Evolutionary conservation across 2,329 filamentous ascomycete species (phyloP).

Genomic region (Phaeosphaeriaceae sp.): DNA sequence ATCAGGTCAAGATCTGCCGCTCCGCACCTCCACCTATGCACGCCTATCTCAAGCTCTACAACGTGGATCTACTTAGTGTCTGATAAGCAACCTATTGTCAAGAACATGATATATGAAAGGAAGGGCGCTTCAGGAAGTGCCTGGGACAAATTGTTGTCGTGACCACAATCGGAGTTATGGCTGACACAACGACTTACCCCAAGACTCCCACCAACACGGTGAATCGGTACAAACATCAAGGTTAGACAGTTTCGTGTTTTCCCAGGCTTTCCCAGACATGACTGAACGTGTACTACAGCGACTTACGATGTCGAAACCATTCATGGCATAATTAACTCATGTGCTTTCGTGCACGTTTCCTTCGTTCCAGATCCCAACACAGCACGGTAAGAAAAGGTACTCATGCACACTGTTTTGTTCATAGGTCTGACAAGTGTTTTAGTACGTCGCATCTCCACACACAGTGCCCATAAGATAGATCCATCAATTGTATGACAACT

Average conservation of each 20-base stretch:
- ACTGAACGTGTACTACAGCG: no score
- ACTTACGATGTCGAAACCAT: conserved; percentile 75
- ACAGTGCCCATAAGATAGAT: no score
- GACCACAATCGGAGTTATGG: conserved; percentile 3
- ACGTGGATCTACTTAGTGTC: neutral
- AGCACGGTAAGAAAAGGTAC: conserved; percentile 45
- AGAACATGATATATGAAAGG: neutral
- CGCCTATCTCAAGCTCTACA: conserved; percentile 4
- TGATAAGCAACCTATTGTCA: neutral
- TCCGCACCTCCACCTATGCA: neutral
- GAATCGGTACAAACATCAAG: conserved; percentile 70
- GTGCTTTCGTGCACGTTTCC: conserved; percentile 79
- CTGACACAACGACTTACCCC: conserved; percentile 14
- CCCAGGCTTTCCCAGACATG: no score
- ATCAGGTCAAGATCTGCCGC: conserved; percentile 1
- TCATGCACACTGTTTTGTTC: no score
- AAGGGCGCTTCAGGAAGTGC: neutral
- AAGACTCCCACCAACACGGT: conserved; percentile 55
- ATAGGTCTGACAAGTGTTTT: neutral
- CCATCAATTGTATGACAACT: no score
- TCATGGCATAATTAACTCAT: conserved; percentile 76
- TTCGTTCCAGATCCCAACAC: conserved; percentile 68
- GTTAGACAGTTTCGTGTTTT: no score
- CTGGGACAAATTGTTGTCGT: no score
- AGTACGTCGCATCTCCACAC: neutral